Conservation (phyloP, 2,329 filamentous ascomycete species). For the Diaporthe citrichinensis region DNA sequence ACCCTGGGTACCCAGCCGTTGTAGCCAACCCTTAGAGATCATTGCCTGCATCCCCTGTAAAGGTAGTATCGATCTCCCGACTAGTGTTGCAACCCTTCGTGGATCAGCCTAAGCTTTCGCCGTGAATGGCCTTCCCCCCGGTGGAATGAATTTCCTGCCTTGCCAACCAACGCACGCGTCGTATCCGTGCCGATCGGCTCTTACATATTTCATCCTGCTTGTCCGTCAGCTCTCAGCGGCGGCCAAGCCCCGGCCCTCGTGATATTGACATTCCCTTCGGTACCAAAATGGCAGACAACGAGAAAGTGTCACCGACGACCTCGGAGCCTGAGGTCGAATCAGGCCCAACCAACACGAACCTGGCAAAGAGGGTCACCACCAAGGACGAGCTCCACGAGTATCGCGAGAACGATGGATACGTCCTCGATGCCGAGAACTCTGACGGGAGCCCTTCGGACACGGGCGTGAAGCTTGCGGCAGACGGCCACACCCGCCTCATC, state of each 20-base stretch:
- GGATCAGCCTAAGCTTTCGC: neutral
- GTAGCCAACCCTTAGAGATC: neutral
- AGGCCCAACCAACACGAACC: neutral
- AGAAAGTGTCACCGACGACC: conserved; percentile 14
- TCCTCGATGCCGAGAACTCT: conserved; percentile 49
- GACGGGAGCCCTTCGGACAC: conserved; percentile 43
- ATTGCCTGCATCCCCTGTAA: conserved; percentile 2
- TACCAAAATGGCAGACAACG: conserved; percentile 25
- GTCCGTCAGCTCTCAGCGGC: neutral
- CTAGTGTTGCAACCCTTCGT: conserved; percentile 10
- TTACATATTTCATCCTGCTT: neutral
- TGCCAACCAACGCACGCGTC: neutral
- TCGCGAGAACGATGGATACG: conserved; percentile 54
- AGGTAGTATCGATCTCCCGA: conserved; percentile 21
- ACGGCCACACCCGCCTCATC: conserved; percentile 63
- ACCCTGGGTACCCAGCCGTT: neutral
- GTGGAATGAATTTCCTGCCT: conserved; percentile 21
- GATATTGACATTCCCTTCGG: neutral
- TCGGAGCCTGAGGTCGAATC: neutral
- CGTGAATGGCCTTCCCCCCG: neutral
- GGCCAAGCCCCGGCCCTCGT: neutral
- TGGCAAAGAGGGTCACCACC: conserved; percentile 31
- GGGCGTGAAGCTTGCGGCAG: conserved; percentile 54
- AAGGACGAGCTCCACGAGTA: conserved; percentile 51
- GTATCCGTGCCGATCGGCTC: neutral